Conservation (phyloP, 2,329 filamentous ascomycete genomes). For the Arthrobotrys conoides region DNA sequence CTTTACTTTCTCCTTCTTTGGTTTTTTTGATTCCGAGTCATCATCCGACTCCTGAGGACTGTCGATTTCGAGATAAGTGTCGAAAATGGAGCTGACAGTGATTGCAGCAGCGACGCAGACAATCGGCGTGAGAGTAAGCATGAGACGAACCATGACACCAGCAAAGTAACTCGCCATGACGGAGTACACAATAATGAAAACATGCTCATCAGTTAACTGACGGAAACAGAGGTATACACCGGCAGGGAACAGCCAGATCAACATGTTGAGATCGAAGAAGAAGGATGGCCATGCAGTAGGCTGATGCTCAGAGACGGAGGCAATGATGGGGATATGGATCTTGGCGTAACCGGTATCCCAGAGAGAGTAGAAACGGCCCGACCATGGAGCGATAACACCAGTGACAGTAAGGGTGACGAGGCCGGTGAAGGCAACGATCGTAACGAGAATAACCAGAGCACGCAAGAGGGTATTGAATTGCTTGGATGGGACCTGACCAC, state of each 20-base stretch:
- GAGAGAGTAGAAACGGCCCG: slow-evolving; percentile 97
- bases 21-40: slow-evolving; percentile 72
- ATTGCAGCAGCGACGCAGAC: slow-evolving; percentile 95
- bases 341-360: slow-evolving; percentile 99
- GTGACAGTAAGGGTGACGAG: slow-evolving; percentile 86
- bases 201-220: slow-evolving; percentile 92
- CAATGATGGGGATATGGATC: slow-evolving; percentile 99
- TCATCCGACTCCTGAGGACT: slow-evolving; percentile 74
- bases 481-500: slow-evolving; percentile 87
- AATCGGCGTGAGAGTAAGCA: slow-evolving; percentile 96
- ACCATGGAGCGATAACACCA: slow-evolving; percentile 96
- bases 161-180: slow-evolving; percentile 97
- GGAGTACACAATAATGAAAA: slow-evolving; percentile 98
- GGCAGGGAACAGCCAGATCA: slow-evolving; percentile 99
- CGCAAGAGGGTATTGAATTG: slow-evolving; percentile 94
- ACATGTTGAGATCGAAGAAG: slow-evolving; percentile 98
- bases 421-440: slow-evolving; percentile 79
- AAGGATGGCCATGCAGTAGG: slow-evolving; percentile 99
- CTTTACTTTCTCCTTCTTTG: slow-evolving; percentile 69
- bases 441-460: slow-evolving; percentile 80
- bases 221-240: slow-evolving; percentile 99
- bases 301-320: slow-evolving; percentile 99
- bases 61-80: slow-evolving; percentile 81
- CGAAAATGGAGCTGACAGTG: slow-evolving; percentile 86
- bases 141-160: slow-evolving; percentile 98